Base-by-base conservation (phyloP, 352 stramenopile genomes). In the Pythium vanterpoolii region DNA sequence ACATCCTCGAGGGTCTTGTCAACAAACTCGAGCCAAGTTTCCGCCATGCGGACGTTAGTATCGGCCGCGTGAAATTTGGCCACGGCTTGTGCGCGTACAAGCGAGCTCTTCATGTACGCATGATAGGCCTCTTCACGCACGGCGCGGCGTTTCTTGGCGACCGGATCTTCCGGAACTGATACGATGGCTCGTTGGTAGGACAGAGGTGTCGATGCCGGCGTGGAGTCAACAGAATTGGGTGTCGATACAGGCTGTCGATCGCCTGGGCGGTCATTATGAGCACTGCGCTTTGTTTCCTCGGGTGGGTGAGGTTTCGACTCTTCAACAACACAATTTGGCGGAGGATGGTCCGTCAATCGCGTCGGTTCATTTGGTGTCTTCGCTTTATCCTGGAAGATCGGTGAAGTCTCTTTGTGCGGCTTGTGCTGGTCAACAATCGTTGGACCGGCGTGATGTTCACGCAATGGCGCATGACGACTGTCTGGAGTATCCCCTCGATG, bases 1-100 rank as follows among this genome's bases (percentile, higher is more conserved):
- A 90, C 83, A 53, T 90, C 81, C 33, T 86, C 78, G 23, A 90
- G 66, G 34, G 76, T 84, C 52, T 85, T 85, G 13, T 77, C 77
- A 26, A 79, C 61, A 31, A 83, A 66, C 18, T 72, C 61, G 13
- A 93, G 62, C 80, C 81, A 93, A 45, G 78, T 85, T 56, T 93
- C 83, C 26, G 83, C 77, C 23, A 90, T 60, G 28, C 60, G 57
- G 11, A 93, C 56, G 21, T 90, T 79, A 1, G 76, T 71, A 47
- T 86, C 77, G 26, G 77, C 62, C 31, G 74, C 64, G 3, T 81
- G 27, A 24, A 71, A 68, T 57, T 89, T 87, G 45, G 83, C 79
- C 57, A 87, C 64, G 13, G 79, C 77, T 40, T 76, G 74, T 40
- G 83, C 86, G 46, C 64, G 84, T 8, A 88, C 76, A 30, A 74